phyloP scores from a whole-genome alignment of 2,329 filamentous ascomycete genomes.

The Colletotrichum sp. region DNA sequence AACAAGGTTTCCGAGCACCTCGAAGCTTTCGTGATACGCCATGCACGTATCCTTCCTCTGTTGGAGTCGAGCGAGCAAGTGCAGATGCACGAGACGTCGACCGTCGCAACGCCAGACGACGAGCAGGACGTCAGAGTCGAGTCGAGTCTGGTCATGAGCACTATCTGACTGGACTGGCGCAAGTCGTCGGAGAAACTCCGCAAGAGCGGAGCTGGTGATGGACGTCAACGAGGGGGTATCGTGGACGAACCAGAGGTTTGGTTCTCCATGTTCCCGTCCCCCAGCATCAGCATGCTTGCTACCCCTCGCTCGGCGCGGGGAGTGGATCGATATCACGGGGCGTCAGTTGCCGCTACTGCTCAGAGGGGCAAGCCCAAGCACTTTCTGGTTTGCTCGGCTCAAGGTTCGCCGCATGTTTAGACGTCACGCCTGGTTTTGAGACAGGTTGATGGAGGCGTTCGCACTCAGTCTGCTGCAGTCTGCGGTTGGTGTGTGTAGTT shows the following conservation, averaged over 20 bases:
- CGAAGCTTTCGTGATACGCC: not conserved
- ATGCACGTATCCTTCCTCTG: not conserved
- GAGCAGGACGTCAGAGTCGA: not conserved
- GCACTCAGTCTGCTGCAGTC: not conserved
- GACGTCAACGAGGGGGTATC: not conserved
- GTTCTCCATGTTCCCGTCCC: not conserved
- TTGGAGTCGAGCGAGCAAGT: not conserved
- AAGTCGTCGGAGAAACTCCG: slow-evolving; percentile 15
- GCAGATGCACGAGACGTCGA: not conserved
- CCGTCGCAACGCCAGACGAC: not conserved
- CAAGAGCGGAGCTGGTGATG: slow-evolving; percentile 2
- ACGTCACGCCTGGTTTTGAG: not conserved
- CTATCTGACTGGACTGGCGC: not conserved
- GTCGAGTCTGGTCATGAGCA: not conserved
- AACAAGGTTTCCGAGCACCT: not conserved
- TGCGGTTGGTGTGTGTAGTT: not conserved
- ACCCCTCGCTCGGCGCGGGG: not conserved
- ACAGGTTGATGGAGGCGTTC: not conserved
- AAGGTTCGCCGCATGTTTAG: not conserved
- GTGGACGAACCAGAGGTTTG: not conserved
- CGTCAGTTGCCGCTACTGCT: not conserved
- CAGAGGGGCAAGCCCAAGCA: slow-evolving; percentile 6
- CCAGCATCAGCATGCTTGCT: not conserved
- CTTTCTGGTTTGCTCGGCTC: not conserved
- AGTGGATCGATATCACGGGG: not conserved